A percentile compares a stretch with the other conserved stretches of the same genome.
These are phyloP conservation scores for Acrocalymma vagum DNA, from an alignment of 2,329 filamentous ascomycete genomes.

Conservation along the genomic window DNA sequence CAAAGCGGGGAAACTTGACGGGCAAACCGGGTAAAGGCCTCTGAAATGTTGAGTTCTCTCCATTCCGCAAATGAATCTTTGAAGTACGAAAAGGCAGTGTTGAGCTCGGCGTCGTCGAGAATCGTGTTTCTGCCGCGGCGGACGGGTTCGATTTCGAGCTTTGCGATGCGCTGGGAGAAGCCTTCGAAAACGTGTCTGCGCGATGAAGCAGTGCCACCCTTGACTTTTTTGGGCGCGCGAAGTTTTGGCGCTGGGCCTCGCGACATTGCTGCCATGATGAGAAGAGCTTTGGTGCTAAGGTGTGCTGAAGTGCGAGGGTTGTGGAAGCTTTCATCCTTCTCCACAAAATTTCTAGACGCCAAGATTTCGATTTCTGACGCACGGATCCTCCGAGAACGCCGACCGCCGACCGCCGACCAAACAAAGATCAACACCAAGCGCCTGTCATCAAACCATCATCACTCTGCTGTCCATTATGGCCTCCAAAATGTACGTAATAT, in stretches of 20 bases:
- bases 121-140: conserved; percentile 87
- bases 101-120: conserved; percentile 80
- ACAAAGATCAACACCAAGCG: conserved; percentile 21
- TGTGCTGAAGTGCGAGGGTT: conserved; percentile 12
- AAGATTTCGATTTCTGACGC: conserved; percentile 26
- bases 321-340: conserved; percentile 17
- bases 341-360: conserved; percentile 40
- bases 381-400: conserved; percentile 18
- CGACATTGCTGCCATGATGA: conserved; percentile 54
- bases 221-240: conserved; percentile 69
- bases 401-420: conserved; percentile 15
- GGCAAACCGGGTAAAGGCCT: conserved; percentile 79
- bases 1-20: conserved; percentile 78
- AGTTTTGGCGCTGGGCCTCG: conserved; percentile 44
- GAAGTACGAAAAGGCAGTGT: conserved; percentile 85
- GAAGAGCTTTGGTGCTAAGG: conserved; percentile 7
- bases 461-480: conserved; percentile 58
- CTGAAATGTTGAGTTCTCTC: conserved; percentile 89
- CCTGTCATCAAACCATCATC: conserved; percentile 8
- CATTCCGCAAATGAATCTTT: conserved; percentile 84
- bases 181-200: conserved; percentile 91
- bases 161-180: conserved; percentile 88
- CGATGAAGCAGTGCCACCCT: conserved; percentile 75
- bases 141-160: conserved; percentile 92
- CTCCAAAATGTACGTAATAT: conserved; percentile 60